These are phyloP conservation scores for Mycena metata DNA, from an alignment of 768 basidiomycete species.

Conservation along the genomic window DNA sequence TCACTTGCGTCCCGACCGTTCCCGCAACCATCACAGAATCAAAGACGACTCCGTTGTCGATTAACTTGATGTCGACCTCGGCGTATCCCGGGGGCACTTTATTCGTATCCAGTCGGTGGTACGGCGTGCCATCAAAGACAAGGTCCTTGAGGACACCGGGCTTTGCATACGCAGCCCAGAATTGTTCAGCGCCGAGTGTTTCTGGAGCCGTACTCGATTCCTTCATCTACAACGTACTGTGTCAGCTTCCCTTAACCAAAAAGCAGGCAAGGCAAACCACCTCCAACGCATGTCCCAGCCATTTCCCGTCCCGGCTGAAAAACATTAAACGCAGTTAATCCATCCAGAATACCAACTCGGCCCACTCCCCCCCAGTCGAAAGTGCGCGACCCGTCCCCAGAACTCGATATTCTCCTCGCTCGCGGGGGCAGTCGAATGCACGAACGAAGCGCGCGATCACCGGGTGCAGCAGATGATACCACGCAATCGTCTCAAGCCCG, in stretches of 20 bases:
- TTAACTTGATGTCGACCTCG: conserved; percentile 45
- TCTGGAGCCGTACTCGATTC: neutral
- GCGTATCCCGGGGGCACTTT: conserved; percentile 47
- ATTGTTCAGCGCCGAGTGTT: conserved; percentile 3
- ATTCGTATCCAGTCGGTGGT: neutral
- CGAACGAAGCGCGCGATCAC: conserved; percentile 11
- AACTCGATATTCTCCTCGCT: neutral
- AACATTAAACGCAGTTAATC: conserved; percentile 1
- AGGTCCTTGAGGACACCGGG: neutral
- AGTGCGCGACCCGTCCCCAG: neutral
- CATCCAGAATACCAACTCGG: neutral
- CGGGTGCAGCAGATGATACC: conserved; percentile 46
- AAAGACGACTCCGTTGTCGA: too few species aligned
- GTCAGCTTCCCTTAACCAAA: too few species aligned
- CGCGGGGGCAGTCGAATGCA: neutral
- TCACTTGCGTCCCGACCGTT: too few species aligned
- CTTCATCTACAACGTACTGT: neutral
- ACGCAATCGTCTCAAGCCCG: conserved; percentile 49
- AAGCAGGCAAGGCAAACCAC: too few species aligned
- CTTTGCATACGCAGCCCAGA: conserved; percentile 17
- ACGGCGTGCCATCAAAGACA: neutral
- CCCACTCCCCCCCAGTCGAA: neutral
- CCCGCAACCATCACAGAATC: too few species aligned
- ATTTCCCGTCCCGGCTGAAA: neutral
- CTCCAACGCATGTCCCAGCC: neutral